Evolutionary conservation across 176 grass and related monocot species (phyloP).

Genomic region (Chrysopogon serrulatus): DNA sequence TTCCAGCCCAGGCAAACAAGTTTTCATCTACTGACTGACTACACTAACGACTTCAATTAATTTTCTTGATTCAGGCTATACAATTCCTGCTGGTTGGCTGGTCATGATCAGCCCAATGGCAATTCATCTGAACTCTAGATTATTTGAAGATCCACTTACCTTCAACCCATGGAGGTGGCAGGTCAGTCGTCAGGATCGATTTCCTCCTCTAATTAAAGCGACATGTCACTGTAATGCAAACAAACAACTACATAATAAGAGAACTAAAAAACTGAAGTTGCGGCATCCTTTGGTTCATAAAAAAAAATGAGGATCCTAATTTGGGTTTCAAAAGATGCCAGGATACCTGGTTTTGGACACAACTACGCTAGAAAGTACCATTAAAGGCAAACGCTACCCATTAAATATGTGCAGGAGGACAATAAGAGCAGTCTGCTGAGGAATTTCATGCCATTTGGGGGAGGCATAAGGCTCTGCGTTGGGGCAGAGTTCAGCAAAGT

Average conservation of each 20-base stretch:
- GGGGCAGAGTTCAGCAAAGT: conserved; percentile 11
- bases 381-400: not conserved
- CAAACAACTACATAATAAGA: not conserved
- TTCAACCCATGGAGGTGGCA: conserved; percentile 27
- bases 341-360: not conserved
- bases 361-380: not conserved
- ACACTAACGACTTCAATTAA: not conserved
- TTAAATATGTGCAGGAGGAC: not conserved
- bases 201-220: not conserved
- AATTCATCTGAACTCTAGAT: not conserved
- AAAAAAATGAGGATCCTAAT: no score
- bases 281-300: no score
- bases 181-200: not conserved
- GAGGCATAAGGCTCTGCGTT: conserved; percentile 11
- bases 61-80: not conserved
- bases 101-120: conserved; percentile 2
- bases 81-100: not conserved
- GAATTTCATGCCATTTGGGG: conserved; percentile 19
- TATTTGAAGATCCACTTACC: conserved; percentile 18
- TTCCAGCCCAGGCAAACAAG: not conserved
- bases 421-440: not conserved
- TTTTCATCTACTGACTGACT: not conserved
- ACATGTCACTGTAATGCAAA: not conserved
- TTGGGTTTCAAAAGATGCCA: no score
- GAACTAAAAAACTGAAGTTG: no score